These are phyloP conservation scores for Rusavskia elegans DNA, from an alignment of 495 filamentous ascomycete species.

Conservation along the genomic window DNA sequence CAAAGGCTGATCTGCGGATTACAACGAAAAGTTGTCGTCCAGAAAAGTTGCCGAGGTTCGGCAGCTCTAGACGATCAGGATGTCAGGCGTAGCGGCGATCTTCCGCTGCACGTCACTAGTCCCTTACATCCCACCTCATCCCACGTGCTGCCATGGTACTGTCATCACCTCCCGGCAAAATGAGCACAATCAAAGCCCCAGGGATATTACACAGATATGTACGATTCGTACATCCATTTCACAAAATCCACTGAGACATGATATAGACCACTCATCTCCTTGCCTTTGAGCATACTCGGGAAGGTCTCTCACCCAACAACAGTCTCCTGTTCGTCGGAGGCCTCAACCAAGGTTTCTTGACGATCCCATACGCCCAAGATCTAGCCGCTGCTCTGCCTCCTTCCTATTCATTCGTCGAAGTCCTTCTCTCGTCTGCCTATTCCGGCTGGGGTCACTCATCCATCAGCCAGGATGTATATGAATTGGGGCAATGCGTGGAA, in stretches of 20 bases:
- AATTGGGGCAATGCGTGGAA: slow-evolving; percentile 54
- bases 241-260: neutral
- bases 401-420: slow-evolving; percentile 46
- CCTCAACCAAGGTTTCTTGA: slow-evolving; percentile 63
- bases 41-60: no score
- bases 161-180: neutral
- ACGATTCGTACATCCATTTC: neutral
- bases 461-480: slow-evolving; percentile 53
- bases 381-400: slow-evolving; percentile 39
- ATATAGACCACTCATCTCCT: slow-evolving; percentile 4
- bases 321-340: slow-evolving; percentile 74
- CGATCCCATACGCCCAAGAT: slow-evolving; percentile 41
- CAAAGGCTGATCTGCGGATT: no score
- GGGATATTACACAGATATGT: slow-evolving; percentile 6
- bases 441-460: slow-evolving; percentile 55
- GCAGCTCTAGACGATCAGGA: no score
- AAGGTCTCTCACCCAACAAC: slow-evolving; percentile 28
- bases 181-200: neutral
- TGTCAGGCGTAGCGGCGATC: no score
- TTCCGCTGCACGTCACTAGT: no score
- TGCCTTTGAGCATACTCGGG: slow-evolving; percentile 9
- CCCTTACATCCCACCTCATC: no score
- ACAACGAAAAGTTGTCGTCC: no score
- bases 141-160: no score
- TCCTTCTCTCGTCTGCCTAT: slow-evolving; percentile 48